A percentile compares a stretch with the other conserved stretches of the same genome.
These are phyloP conservation scores for Scenedesmus sp. DNA, from an alignment of 163 green algal species.

Conservation along the genomic window DNA sequence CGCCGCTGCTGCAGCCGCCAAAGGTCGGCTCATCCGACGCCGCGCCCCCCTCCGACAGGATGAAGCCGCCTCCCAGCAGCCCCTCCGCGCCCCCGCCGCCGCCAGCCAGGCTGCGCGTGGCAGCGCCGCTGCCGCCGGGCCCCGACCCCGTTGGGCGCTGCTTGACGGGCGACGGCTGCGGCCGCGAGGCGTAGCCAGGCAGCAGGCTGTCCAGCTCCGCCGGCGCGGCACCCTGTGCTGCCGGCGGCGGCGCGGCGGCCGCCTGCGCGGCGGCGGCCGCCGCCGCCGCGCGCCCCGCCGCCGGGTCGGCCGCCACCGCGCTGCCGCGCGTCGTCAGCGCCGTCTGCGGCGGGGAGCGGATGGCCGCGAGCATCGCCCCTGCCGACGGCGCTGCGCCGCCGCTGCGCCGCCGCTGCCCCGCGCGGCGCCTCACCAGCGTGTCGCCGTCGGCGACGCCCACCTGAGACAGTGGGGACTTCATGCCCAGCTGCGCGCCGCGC, in stretches of 20 bases:
- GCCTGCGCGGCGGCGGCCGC: background rate
- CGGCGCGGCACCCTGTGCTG: conserved; percentile 23
- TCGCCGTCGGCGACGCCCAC: background rate
- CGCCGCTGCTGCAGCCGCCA: background rate
- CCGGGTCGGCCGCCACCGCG: background rate
- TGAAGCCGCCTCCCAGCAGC: conserved; percentile 9
- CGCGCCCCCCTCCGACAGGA: conserved; percentile 3
- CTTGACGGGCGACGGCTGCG: conserved; percentile 51
- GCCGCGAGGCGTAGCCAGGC: conserved; percentile 49
- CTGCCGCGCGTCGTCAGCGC: conserved; percentile 18
- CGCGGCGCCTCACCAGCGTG: conserved; percentile 2
- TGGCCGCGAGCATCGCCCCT: too few species aligned
- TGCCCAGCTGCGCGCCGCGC: conserved; percentile 21
- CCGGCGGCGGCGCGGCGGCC: background rate
- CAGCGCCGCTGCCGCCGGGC: background rate
- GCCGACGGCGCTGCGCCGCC: too few species aligned
- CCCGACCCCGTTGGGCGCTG: background rate
- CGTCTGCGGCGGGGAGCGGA: too few species aligned
- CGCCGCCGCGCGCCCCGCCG: background rate
- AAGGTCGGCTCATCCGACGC: too few species aligned
- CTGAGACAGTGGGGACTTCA: conserved; percentile 9
- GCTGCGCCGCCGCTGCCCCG: too few species aligned
- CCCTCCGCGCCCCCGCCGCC: background rate
- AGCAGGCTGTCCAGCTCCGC: conserved; percentile 47
- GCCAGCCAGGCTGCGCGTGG: background rate